phyloP scores from a whole-genome alignment of 176 grass and related monocot species.

The Carex parvula region DNA sequence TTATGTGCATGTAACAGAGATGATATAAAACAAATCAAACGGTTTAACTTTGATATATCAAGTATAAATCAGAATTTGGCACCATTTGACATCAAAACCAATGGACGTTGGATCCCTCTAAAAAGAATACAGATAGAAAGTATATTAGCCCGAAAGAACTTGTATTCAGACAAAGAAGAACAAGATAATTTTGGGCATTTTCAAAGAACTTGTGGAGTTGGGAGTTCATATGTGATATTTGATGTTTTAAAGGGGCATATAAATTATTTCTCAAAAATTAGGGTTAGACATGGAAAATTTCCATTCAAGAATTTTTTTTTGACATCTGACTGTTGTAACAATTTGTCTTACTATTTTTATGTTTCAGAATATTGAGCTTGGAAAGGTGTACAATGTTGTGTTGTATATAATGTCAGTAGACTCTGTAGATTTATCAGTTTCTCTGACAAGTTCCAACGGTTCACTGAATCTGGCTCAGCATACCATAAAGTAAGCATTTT shows the following conservation, averaged over 20 bases:
- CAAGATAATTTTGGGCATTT: neutral
- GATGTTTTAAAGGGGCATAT: neutral
- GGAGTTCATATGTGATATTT: neutral
- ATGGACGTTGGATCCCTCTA: neutral
- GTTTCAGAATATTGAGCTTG: constrained; percentile 68
- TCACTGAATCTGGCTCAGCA: constrained; percentile 54
- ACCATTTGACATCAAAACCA: neutral
- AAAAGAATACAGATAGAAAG: neutral
- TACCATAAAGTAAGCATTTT: constrained; percentile 56
- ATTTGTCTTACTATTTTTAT: constrained; percentile 20
- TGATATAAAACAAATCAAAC: neutral
- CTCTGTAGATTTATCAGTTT: constrained; percentile 54
- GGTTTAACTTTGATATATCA: neutral
- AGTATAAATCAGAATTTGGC: neutral
- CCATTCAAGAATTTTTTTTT: neutral
- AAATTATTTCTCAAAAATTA: neutral
- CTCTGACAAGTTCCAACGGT: constrained; percentile 76
- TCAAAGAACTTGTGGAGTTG: neutral
- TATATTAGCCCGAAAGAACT: neutral
- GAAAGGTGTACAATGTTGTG: constrained; percentile 56
- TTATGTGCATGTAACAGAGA: neutral
- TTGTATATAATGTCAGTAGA: constrained; percentile 70
- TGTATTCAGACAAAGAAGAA: neutral
- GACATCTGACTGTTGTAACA: neutral
- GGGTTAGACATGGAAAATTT: neutral